phyloP scores from a whole-genome alignment of 805 yeast genomes.

The Wickerhamomyces alni region DNA sequence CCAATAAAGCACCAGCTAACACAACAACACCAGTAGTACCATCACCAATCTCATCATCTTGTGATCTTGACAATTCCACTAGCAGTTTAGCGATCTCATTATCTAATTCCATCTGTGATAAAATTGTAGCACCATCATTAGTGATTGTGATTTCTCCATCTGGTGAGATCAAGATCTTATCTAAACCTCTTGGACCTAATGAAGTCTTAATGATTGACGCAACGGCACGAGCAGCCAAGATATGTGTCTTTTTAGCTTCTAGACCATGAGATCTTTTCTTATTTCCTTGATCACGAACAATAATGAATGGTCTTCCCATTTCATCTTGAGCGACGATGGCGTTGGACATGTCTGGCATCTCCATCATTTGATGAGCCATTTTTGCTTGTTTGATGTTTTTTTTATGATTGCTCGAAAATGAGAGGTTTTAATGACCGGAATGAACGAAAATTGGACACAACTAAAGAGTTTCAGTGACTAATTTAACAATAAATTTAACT shows the following conservation, averaged over 20 bases:
- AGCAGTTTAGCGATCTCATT: slow-evolving; percentile 93
- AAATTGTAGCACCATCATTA: slow-evolving; percentile 96
- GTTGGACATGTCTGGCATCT: slow-evolving; percentile 88
- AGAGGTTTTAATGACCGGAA: too few species aligned
- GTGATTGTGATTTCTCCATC: slow-evolving; percentile 98
- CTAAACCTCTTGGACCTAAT: slow-evolving; percentile 97
- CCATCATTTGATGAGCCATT: slow-evolving; percentile 34
- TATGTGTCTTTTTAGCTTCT: slow-evolving; percentile 81
- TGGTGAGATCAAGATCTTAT: slow-evolving; percentile 88
- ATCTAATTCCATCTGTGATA: slow-evolving; percentile 92
- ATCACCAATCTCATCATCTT: slow-evolving; percentile 98
- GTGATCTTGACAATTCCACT: slow-evolving; percentile 90
- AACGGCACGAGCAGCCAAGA: slow-evolving; percentile 91
- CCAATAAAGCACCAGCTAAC: slow-evolving; percentile 87
- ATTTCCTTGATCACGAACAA: slow-evolving; percentile 79
- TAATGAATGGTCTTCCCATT: slow-evolving; percentile 97
- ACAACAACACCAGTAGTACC: slow-evolving; percentile 99
- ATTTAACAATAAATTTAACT: too few species aligned
- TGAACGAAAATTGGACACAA: too few species aligned
- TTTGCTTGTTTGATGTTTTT: neutral
- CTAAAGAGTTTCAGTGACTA: too few species aligned
- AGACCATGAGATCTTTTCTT: slow-evolving; percentile 66
- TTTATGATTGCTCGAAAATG: neutral
- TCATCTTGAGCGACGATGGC: slow-evolving; percentile 99
- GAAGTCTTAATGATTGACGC: slow-evolving; percentile 89